phyloP scores from a whole-genome alignment of 2,329 filamentous ascomycete genomes.

The Mariannaea sp. region DNA sequence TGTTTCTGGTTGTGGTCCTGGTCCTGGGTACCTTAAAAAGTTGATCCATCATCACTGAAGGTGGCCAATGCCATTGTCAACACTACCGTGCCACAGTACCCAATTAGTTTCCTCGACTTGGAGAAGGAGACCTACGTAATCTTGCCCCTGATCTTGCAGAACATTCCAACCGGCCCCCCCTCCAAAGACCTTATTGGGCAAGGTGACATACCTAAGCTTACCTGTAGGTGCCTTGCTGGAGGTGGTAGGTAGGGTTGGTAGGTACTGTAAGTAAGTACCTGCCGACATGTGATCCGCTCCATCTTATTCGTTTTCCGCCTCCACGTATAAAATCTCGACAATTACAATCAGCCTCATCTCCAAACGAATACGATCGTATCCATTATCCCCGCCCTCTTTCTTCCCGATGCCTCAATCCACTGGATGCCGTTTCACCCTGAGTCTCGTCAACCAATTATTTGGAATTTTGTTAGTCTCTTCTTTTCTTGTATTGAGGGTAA shows the following conservation, averaged over 20 bases:
- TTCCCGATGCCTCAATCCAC: not conserved
- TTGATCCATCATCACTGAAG: too few relatives aligned
- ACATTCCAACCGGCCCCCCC: constrained; percentile 4
- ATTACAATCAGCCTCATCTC: not conserved
- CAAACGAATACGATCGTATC: constrained; percentile 1
- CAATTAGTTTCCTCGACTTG: not conserved
- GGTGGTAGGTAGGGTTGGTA: too few relatives aligned
- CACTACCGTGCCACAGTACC: too few relatives aligned
- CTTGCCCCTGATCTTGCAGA: constrained; percentile 14
- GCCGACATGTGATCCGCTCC: constrained; percentile 11
- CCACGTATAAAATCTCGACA: constrained; percentile 1
- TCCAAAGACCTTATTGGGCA: too few relatives aligned
- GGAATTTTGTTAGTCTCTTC: not conserved
- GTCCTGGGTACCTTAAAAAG: too few relatives aligned
- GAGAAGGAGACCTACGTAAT: too few relatives aligned
- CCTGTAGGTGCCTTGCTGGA: too few relatives aligned
- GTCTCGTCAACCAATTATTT: not conserved
- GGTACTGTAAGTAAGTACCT: too few relatives aligned
- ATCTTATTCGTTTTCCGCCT: not conserved
- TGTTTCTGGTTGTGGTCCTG: not conserved
- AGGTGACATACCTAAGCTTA: too few relatives aligned
- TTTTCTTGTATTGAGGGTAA: too few relatives aligned
- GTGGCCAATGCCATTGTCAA: too few relatives aligned
- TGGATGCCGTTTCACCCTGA: not conserved
- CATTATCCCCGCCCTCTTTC: not conserved